Percentiles rank a stretch among this genome's conserved stretches.
These are phyloP conservation scores for Sicyos baderoa DNA, from an alignment of 306 rosid species.

Conservation along the genomic window DNA sequence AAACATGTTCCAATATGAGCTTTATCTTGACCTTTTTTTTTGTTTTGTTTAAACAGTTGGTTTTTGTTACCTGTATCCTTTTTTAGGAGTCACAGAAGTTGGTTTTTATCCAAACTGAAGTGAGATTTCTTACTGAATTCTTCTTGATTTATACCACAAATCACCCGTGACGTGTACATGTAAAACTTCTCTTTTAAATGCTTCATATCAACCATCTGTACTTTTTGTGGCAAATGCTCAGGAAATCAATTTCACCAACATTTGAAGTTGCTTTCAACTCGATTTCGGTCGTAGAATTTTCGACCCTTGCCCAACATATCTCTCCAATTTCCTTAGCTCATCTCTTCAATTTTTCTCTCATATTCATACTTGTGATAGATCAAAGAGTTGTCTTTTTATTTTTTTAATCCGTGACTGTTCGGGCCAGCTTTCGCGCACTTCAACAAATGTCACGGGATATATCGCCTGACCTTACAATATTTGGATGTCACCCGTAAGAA, in stretches of 20 bases:
- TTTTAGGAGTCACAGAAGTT: slow-evolving; percentile 37
- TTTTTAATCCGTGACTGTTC: too few species aligned
- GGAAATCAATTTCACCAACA: neutral
- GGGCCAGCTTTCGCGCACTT: too few species aligned
- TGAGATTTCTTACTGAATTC: slow-evolving; percentile 8
- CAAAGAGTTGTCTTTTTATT: too few species aligned
- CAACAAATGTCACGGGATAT: too few species aligned
- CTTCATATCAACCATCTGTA: neutral
- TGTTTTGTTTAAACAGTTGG: slow-evolving; percentile 23
- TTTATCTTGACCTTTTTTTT: neutral
- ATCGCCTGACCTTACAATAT: too few species aligned
- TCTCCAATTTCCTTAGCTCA: neutral
- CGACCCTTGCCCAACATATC: neutral
- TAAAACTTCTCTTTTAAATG: neutral
- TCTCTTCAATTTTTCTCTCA: neutral
- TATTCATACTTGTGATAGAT: neutral
- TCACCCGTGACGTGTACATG: slow-evolving; percentile 12
- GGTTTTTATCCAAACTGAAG: slow-evolving; percentile 18
- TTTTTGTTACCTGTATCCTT: slow-evolving; percentile 10
- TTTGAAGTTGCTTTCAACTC: neutral
- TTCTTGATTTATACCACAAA: slow-evolving; percentile 11
- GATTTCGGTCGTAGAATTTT: neutral
- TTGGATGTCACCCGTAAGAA: too few species aligned
- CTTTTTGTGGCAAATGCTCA: neutral
- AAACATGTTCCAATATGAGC: slow-evolving; percentile 22